Percentiles rank a stretch among this genome's conserved stretches.
Evolutionary conservation across 140 eudicot genomes (phyloP).

Genomic region (Stevia rebaudiana): DNA sequence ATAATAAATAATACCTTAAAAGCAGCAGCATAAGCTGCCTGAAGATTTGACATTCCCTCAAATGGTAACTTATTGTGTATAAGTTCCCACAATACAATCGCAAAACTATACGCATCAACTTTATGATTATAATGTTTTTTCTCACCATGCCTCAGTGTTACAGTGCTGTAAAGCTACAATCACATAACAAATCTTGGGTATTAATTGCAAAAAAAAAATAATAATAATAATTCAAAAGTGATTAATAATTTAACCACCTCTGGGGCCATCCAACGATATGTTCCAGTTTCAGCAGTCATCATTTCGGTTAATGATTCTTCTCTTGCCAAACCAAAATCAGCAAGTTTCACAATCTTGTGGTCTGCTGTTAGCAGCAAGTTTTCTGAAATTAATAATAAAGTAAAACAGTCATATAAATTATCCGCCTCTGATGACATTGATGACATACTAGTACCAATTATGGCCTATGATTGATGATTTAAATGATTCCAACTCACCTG

Average conservation of each 20-base stretch:
- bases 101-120: constrained; percentile 97
- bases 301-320: constrained; percentile 97
- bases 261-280: constrained; percentile 99
- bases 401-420: background rate
- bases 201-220: background rate
- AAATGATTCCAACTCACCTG: constrained; percentile 41
- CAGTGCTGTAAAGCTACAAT: constrained; percentile 95
- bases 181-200: background rate
- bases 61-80: constrained; percentile 84
- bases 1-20: constrained; percentile 49
- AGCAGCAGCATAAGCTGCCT: constrained; percentile 99
- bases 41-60: constrained; percentile 98
- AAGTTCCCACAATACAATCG: constrained; percentile 97
- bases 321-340: constrained; percentile 98
- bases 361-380: constrained; percentile 86
- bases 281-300: constrained; percentile 99
- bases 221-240: background rate
- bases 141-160: constrained; percentile 90
- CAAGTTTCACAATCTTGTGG: constrained; percentile 77
- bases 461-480: background rate
- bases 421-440: background rate
- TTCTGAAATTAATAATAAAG: constrained; percentile 38
- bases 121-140: constrained; percentile 95
- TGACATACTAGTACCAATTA: background rate
- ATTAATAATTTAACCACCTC: constrained; percentile 72